A percentile compares a stretch with the other conserved stretches of the same genome.
Conservation (phyloP, 768 basidiomycete species). For the Termitomyces bulborhizus region DNA sequence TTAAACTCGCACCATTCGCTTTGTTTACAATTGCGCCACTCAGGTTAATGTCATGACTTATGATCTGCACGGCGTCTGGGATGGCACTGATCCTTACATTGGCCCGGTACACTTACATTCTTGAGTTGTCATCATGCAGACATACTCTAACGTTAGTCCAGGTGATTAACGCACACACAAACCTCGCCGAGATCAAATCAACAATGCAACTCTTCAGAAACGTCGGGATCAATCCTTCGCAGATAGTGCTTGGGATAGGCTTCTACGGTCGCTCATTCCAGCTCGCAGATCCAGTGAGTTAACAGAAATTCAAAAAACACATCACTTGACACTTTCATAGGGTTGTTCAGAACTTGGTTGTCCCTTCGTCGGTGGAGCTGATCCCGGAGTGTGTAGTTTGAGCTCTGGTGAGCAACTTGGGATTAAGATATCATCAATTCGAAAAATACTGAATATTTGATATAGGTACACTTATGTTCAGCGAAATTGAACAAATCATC, state of each 20-base stretch:
- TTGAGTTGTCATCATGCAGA: background rate
- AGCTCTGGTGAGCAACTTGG: background rate
- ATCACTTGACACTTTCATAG: background rate
- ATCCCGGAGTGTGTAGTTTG: constrained; percentile 8
- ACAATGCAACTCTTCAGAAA: constrained; percentile 11
- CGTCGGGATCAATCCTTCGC: constrained; percentile 1
- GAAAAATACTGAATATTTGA: background rate
- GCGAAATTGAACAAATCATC: constrained; percentile 14
- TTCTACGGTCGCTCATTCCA: constrained; percentile 16
- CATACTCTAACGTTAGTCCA: background rate
- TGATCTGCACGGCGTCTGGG: background rate
- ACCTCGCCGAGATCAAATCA: constrained; percentile 14
- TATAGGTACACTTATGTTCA: constrained; percentile 13
- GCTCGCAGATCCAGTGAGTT: constrained; percentile 9
- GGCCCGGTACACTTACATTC: background rate
- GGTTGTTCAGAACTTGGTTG: constrained; percentile 8
- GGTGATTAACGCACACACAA: constrained; percentile 13
- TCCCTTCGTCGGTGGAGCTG: constrained; percentile 8
- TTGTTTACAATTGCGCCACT: background rate
- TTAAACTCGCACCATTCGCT: background rate
- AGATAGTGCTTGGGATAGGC: constrained; percentile 13
- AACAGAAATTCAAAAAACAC: background rate
- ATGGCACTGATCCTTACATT: background rate
- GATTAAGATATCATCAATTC: background rate
- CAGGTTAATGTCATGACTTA: constrained; percentile 2